Base-by-base conservation (phyloP, 495 filamentous ascomycete species). In the Penicillium canescens region DNA sequence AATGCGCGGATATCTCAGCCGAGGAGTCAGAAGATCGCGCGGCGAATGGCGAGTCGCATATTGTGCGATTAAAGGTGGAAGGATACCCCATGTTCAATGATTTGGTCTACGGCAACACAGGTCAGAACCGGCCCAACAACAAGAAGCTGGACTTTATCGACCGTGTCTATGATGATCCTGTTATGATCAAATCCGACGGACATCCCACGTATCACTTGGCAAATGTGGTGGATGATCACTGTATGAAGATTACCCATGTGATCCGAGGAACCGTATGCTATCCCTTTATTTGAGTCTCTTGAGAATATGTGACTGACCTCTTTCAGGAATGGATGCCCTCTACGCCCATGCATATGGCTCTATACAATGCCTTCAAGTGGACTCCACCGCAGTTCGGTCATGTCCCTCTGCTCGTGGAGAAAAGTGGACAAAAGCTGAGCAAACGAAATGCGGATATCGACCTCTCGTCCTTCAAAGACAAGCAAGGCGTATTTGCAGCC, bases 171-270 rank as follows among this genome's bases (percentile, higher is more conserved):
- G 87, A 89, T 50, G 89, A 92, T 66, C 91, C 89, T 8, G 86
- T 98, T 56, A 74, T 98, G 40, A 67, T 96, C 24, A 98, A 98
- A 70, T 85, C 84, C 7, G 94, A 98, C 62, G 92, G 92, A 0
- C 84, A 86, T 46, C 94, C 94, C 1, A 98, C 94, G 8, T 98
- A 98, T 63, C 94, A 98, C 67, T 85, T 98, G 47, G 94, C 94
- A 4, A 98, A 97, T 69, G 92, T 98, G 21, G 86, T 98, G 18
- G 94, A 98, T 67, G 94, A 98, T 67, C 90, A 95, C 65, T 72
- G 81, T 44, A 98, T 98, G 94, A 69, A 88, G 46, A 95, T 98
- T 63, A 98, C 91, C 4, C 92, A 97, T 71, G 95, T 98, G 21
- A 88, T 98, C 46, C 83, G 94, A 37, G 94, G 91, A 44, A 82